Base-by-base conservation (phyloP, 2,329 filamentous ascomycete genomes). In the Colletotrichum eremochloae region DNA sequence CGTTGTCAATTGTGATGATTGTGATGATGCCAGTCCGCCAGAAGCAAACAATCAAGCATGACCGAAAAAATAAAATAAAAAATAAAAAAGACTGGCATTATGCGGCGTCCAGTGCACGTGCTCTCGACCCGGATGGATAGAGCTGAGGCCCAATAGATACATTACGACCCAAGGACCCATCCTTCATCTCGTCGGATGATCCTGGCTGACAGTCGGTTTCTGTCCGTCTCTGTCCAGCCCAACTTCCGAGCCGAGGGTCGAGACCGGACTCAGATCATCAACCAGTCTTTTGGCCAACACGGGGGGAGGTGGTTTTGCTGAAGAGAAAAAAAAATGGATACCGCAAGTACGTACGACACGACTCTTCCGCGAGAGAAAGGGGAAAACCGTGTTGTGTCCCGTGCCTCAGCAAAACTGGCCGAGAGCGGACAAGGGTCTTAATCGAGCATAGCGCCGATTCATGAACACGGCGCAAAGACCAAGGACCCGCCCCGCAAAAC, bases 361-460 rank as follows among this genome's bases (percentile, higher is more conserved):
- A 55, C 31, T 24, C 1, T 9, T 15, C 20, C 53, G 20, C 18
- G 11, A 33, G 38, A 52, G 14, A 31, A 52, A 20, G n/a, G 48
- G 50, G 5, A 52, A 52, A 52, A 29, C 24, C 48, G 52, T 55
- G 52, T 52, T n/a, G 31, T 29, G 46, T 52, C 46, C 24, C 33
- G 61, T 29, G 33, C 61, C 46, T 31, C 33, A 38, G 20, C 53
- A 24, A 40, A 53, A 15, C 31, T 46, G 31, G 36, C 57, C 66
- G 66, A 60, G 66, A 58, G 66, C 69, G 69, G 69, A 64, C 69
- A 60, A 72, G 69, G 60, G 38, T 64, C 69, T 69, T 42, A 42
- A 72, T 72, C 66, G 46, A 65, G 69, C n/a, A 38, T 72, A 72
- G 69, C 53, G 69, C 18, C 69, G 69, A 72, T 72, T 72, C 66